phyloP scores from a whole-genome alignment of 78 protist genomes.

The Planoprotostelium fungivorum region DNA sequence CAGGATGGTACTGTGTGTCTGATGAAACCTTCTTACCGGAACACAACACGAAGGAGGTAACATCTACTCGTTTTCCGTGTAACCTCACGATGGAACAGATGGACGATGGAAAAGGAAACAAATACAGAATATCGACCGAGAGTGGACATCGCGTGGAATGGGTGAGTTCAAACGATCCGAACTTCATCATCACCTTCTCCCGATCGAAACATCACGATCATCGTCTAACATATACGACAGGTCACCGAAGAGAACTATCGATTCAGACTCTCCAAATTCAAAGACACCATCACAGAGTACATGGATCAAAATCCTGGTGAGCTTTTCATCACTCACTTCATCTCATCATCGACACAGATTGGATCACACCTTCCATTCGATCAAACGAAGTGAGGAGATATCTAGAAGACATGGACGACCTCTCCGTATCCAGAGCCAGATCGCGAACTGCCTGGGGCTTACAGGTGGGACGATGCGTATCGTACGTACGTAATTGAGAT shows the following conservation, averaged over 20 bases:
- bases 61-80: too few relatives aligned
- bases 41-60: neutral
- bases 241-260: constrained; percentile 70
- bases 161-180: neutral
- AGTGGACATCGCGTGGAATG: constrained; percentile 47
- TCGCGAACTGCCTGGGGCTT: constrained; percentile 86
- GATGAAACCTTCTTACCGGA: constrained; percentile 91
- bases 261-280: constrained; percentile 52
- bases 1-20: constrained; percentile 85
- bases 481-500: too few relatives aligned
- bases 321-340: neutral
- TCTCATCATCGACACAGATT: neutral
- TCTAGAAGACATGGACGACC: constrained; percentile 17
- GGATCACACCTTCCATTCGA: neutral
- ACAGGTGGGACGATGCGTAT: neutral
- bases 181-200: neutral
- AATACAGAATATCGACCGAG: constrained; percentile 23
- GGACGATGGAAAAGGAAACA: neutral
- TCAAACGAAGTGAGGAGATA: too few relatives aligned
- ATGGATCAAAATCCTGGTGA: neutral
- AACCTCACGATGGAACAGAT: neutral
- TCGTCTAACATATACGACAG: neutral
- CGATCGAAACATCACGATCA: neutral
- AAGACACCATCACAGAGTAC: neutral
- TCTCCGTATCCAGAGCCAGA: constrained; percentile 79